phyloP scores from a whole-genome alignment of 139 green algal species.

The Chlorella sp. region DNA sequence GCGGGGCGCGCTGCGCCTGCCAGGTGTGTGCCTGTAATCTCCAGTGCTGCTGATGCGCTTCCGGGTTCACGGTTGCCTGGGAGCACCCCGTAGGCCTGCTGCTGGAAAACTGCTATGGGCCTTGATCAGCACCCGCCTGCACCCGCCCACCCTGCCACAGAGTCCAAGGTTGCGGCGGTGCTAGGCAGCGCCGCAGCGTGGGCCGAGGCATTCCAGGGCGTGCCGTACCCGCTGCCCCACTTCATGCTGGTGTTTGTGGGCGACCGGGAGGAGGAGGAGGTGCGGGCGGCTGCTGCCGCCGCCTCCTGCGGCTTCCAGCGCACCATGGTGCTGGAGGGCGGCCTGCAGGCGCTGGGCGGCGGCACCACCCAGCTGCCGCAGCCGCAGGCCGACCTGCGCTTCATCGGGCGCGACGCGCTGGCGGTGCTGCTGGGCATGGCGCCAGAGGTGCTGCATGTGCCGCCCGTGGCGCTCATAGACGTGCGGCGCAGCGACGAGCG shows the following conservation, averaged over 20 bases:
- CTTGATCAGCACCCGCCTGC: background rate
- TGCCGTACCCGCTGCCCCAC: conserved; percentile 31
- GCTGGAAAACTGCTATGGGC: background rate
- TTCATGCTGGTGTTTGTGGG: conserved; percentile 55
- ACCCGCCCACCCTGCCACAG: conserved; percentile 2
- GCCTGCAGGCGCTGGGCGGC: conserved; percentile 18
- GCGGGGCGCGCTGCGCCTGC: conserved; percentile 29
- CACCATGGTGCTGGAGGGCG: conserved; percentile 40
- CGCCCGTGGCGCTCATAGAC: conserved; percentile 57
- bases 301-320: conserved; percentile 41
- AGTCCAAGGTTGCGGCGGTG: conserved; percentile 14
- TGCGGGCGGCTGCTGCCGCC: conserved; percentile 35
- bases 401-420: conserved; percentile 54
- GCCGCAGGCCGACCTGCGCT: conserved; percentile 44
- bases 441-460: conserved; percentile 4
- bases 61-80: too few species aligned
- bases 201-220: conserved; percentile 33
- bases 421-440: conserved; percentile 33
- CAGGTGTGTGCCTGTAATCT: conserved; percentile 26
- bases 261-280: conserved; percentile 23
- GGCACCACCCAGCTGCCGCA: background rate
- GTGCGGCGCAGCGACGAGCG: conserved; percentile 81
- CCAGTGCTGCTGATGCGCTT: too few species aligned
- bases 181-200: conserved; percentile 22
- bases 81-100: too few species aligned